These are phyloP conservation scores for Lactifluus echinatus DNA, from an alignment of 768 basidiomycete species.

Conservation along the genomic window DNA sequence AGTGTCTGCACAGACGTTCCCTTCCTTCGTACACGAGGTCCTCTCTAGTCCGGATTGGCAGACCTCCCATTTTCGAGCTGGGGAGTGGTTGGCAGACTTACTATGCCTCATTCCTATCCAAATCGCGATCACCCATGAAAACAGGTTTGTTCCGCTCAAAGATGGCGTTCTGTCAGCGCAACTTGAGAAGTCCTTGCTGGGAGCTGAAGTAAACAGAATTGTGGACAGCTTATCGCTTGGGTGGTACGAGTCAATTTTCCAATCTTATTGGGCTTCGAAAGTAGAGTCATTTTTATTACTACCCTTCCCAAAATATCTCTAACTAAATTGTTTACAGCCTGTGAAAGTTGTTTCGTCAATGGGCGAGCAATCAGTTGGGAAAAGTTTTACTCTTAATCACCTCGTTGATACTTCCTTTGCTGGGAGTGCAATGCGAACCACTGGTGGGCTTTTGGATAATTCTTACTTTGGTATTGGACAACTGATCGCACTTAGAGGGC, in stretches of 20 bases:
- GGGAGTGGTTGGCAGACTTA: slow-evolving; percentile 56
- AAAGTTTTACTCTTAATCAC: slow-evolving; percentile 52
- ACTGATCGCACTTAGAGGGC: slow-evolving; percentile 33
- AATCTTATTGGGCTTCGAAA: slow-evolving; percentile 54
- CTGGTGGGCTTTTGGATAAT: slow-evolving; percentile 25
- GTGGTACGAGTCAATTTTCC: slow-evolving; percentile 59
- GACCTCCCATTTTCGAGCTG: slow-evolving; percentile 37
- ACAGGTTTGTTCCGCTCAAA: slow-evolving; percentile 52
- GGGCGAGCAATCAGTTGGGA: slow-evolving; percentile 62
- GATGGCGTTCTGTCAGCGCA: slow-evolving; percentile 45
- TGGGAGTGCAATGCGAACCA: slow-evolving; percentile 57
- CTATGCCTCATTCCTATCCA: slow-evolving; percentile 60
- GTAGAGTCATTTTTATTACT: slow-evolving; percentile 23
- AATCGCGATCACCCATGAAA: slow-evolving; percentile 49
- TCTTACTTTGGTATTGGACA: neutral
- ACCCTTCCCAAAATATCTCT: neutral
- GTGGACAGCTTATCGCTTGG: slow-evolving; percentile 49
- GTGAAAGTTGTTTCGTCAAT: slow-evolving; percentile 60
- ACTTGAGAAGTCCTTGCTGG: slow-evolving; percentile 45
- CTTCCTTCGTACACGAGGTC: slow-evolving; percentile 22
- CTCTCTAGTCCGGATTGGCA: slow-evolving; percentile 11
- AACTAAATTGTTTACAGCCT: slow-evolving; percentile 31
- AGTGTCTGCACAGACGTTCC: slow-evolving; percentile 29
- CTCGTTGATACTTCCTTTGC: slow-evolving; percentile 57
- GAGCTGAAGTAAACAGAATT: slow-evolving; percentile 49